These are phyloP conservation scores for Vitis rotundifolia DNA, from an alignment of 164 flowering plant species.

Conservation along the genomic window DNA sequence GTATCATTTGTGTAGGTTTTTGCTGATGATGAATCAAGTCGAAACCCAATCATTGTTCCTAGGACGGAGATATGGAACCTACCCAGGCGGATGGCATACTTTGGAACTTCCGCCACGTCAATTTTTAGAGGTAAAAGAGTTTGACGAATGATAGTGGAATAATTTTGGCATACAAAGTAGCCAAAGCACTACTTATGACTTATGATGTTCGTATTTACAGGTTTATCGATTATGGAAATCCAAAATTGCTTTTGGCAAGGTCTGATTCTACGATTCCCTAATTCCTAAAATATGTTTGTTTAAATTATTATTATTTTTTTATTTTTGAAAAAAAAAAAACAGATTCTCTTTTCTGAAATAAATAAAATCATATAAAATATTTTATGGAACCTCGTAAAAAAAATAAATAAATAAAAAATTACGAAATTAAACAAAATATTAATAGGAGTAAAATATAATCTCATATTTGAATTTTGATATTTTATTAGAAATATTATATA, in stretches of 20 bases:
- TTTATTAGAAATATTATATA: no score
- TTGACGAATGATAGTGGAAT: not conserved
- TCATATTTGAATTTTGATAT: no score
- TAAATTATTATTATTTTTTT: not conserved
- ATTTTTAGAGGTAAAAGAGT: conserved; percentile 35
- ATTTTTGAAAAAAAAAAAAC: not conserved
- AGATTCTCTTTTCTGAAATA: no score
- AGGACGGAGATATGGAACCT: conserved; percentile 25
- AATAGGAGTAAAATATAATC: no score
- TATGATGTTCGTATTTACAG: conserved; percentile 18
- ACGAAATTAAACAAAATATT: no score
- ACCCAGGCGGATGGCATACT: conserved; percentile 27
- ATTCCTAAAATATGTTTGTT: not conserved
- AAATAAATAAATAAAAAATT: no score
- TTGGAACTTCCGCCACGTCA: conserved; percentile 32
- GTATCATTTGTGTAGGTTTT: conserved; percentile 30
- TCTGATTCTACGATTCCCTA: conserved; percentile 1
- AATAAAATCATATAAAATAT: no score
- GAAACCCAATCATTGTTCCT: conserved; percentile 28
- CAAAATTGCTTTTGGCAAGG: conserved; percentile 57
- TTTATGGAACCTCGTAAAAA: no score
- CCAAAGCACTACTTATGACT: no score
- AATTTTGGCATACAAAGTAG: no score
- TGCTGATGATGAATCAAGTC: conserved; percentile 48
- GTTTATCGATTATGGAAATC: conserved; percentile 35